phyloP scores from a whole-genome alignment of 1,139 yeast species.

The Yamadazyma triangularis region DNA sequence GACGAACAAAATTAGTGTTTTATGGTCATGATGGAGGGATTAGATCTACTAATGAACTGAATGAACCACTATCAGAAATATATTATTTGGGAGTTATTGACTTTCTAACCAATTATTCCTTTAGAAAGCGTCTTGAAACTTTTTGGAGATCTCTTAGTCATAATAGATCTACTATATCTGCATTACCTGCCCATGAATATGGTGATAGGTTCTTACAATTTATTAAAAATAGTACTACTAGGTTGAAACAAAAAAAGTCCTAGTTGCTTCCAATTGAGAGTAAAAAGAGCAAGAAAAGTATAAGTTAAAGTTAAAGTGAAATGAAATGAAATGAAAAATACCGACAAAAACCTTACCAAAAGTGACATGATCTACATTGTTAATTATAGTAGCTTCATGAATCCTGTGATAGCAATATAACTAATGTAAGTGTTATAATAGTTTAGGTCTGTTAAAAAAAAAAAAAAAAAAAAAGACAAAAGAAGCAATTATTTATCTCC shows the following conservation, averaged over 20 bases:
- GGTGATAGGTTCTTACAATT: slow-evolving; percentile 81
- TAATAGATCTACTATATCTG: slow-evolving; percentile 68
- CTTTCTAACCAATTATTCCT: slow-evolving; percentile 81
- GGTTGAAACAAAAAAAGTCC: slow-evolving; percentile 7
- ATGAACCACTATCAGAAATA: slow-evolving; percentile 62
- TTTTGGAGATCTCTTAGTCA: slow-evolving; percentile 76
- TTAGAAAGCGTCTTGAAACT: slow-evolving; percentile 77
- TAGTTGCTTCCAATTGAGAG: too few relatives aligned
- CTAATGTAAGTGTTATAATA: too few relatives aligned
- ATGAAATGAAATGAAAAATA: too few relatives aligned
- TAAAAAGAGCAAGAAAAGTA: too few relatives aligned
- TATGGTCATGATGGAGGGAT: slow-evolving; percentile 88
- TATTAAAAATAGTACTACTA: slow-evolving; percentile 40
- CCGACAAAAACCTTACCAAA: too few relatives aligned
- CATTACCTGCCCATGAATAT: slow-evolving; percentile 86
- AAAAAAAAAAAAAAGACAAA: too few relatives aligned
- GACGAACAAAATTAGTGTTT: slow-evolving; percentile 52
- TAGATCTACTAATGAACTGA: slow-evolving; percentile 61
- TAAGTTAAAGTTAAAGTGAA: background rate
- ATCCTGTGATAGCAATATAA: too few relatives aligned
- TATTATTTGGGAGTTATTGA: slow-evolving; percentile 94
- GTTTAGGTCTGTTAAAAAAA: too few relatives aligned
- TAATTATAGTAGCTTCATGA: too few relatives aligned
- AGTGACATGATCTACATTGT: too few relatives aligned
- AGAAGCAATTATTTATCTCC: too few relatives aligned